A percentile compares a stretch with the other conserved stretches of the same genome.
Evolutionary conservation across 148 eudicot species (phyloP).

Genomic region (Cornus florida): DNA sequence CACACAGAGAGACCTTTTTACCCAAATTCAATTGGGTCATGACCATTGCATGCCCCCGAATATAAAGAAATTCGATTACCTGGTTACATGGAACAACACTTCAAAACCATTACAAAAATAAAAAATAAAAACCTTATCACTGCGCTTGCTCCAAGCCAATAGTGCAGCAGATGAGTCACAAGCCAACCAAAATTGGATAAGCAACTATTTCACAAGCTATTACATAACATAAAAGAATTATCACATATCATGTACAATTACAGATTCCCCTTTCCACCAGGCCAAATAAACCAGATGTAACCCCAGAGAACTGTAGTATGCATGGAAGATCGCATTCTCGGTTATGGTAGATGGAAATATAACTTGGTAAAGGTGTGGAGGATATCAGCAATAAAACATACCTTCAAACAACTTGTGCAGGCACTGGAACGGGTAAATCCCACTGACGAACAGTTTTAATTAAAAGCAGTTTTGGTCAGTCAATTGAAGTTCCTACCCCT

Average conservation of each 20-base stretch:
- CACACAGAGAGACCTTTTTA: no score
- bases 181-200: conserved; percentile 29
- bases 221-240: conserved; percentile 37
- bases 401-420: not conserved
- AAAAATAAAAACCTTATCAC: no score
- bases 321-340: not conserved
- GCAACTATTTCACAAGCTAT: conserved; percentile 23
- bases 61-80: no score
- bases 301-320: no score
- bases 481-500: not conserved
- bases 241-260: conserved; percentile 29
- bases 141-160: not conserved
- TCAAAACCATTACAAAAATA: no score
- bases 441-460: no score
- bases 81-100: no score
- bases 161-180: not conserved
- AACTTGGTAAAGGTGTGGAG: conserved; percentile 13
- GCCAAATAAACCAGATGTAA: no score
- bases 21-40: no score
- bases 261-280: conserved; percentile 12
- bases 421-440: no score
- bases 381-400: conserved; percentile 5
- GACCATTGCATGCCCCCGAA: no score
- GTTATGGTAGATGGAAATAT: conserved; percentile 14
- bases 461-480: not conserved